These are phyloP conservation scores for Boletus huronensis DNA, from an alignment of 768 basidiomycete species.

Conservation along the genomic window DNA sequence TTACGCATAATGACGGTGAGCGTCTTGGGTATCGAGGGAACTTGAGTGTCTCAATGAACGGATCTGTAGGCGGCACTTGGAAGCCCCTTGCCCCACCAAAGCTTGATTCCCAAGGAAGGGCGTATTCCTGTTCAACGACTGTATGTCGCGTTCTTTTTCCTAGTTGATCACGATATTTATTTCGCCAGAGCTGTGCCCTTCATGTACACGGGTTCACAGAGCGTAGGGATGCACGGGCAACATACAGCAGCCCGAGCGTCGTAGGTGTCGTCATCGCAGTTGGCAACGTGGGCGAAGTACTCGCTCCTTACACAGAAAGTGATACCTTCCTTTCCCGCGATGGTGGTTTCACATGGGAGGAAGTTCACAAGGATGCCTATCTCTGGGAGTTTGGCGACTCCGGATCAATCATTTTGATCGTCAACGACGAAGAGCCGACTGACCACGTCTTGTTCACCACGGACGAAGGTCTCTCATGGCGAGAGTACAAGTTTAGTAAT, in stretches of 20 bases:
- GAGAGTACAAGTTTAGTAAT: constrained; percentile 75
- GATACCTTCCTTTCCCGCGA: constrained; percentile 97
- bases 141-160: constrained; percentile 37
- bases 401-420: constrained; percentile 89
- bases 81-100: constrained; percentile 73
- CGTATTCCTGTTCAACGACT: constrained; percentile 66
- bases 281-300: constrained; percentile 86
- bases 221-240: constrained; percentile 83
- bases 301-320: constrained; percentile 78
- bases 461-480: constrained; percentile 86
- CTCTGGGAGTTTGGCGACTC: constrained; percentile 99
- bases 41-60: background rate
- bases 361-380: constrained; percentile 97
- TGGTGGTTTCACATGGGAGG: constrained; percentile 97
- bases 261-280: constrained; percentile 95
- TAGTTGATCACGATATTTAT: background rate
- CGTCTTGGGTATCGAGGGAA: background rate
- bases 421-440: constrained; percentile 91
- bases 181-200: constrained; percentile 68
- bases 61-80: constrained; percentile 73
- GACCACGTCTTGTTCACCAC: constrained; percentile 87
- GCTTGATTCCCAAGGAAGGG: constrained; percentile 67
- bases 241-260: constrained; percentile 89
- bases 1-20: constrained; percentile 96
- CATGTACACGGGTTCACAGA: constrained; percentile 97